These are phyloP conservation scores for Didymella arachidicola DNA, from an alignment of 2,329 filamentous ascomycete species.

Conservation along the genomic window DNA sequence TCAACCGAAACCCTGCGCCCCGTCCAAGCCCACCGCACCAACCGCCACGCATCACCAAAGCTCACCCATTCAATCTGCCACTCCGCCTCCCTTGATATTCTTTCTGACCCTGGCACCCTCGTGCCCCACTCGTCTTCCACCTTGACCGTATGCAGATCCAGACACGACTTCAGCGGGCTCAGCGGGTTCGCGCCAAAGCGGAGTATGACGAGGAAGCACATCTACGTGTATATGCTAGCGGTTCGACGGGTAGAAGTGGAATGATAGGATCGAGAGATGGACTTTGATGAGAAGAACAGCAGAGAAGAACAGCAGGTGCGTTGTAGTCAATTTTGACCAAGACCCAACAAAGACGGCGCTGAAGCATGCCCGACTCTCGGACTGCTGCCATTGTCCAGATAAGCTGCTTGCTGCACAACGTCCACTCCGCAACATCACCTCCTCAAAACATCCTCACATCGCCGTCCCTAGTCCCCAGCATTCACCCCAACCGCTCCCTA, in stretches of 20 bases:
- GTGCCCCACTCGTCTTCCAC: background rate
- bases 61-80: background rate
- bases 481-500: slow-evolving; percentile 46
- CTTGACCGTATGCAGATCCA: background rate
- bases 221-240: background rate
- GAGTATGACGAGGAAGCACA: background rate
- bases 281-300: too few species aligned
- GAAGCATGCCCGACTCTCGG: too few species aligned
- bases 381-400: too few species aligned
- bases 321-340: too few species aligned
- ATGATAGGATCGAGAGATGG: too few species aligned
- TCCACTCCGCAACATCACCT: too few species aligned
- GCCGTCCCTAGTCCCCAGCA: too few species aligned
- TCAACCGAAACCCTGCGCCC: background rate
- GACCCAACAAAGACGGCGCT: too few species aligned
- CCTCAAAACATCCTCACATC: too few species aligned
- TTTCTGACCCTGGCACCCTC: background rate
- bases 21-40: background rate
- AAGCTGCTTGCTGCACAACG: too few species aligned
- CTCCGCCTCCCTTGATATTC: background rate
- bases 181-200: background rate
- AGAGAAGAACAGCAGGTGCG: too few species aligned
- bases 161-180: background rate
- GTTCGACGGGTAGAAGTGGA: too few species aligned
- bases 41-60: background rate